Evolutionary conservation across 208 protist species (phyloP), one percentile per base, ranked within the genome.

Genomic region (Paratrypanosoma confusum): DNA sequence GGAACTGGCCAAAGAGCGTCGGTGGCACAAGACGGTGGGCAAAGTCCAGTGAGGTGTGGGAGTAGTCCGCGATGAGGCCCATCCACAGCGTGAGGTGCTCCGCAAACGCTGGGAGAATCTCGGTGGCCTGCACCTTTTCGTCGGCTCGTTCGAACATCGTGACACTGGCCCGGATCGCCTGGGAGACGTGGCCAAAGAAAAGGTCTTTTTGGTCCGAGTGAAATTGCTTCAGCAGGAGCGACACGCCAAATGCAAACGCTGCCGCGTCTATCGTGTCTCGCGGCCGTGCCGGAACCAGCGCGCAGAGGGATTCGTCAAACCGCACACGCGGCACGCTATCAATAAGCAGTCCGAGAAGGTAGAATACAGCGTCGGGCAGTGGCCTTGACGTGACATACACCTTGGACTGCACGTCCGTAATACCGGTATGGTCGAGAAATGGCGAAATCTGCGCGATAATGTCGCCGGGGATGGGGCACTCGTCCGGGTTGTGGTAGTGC

Each of bases 171-270:
- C 68, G 55, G 7, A 72, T 43, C 10, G 85, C 65, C 57, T 97
- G 95, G 24, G 76, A 78, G 5, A 97, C 25, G 29, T 93, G 84
- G 29, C 66, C 64, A 22, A 96, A 28, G 23, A 96, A 80, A 17
- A 79, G 51, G 28, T 84, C 51, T 0, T 59, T 81, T 26, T 90
- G 61, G 24, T 76, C 53, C 3, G 74, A 71, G 35, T 96, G 93
- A 35, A 96, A 95, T 51, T 97, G 95, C 48, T 89, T 91, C 3
- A 98, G 60, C 14, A 97, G 21, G 2, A 86, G 82, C 3, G 90
- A 76, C 5, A 96, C 49, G 21, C 94, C 94, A 14, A 87, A 65
- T 28, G 85, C 64, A 29, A 97, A 86, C 29, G 84, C 56, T 17
- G 69, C 75, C 17, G 81, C 73, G 55, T 98, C 95, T 3, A 90